Evolutionary conservation across 169 alveolate species (phyloP).

Genomic region (Cryptosporidium sp.): DNA sequence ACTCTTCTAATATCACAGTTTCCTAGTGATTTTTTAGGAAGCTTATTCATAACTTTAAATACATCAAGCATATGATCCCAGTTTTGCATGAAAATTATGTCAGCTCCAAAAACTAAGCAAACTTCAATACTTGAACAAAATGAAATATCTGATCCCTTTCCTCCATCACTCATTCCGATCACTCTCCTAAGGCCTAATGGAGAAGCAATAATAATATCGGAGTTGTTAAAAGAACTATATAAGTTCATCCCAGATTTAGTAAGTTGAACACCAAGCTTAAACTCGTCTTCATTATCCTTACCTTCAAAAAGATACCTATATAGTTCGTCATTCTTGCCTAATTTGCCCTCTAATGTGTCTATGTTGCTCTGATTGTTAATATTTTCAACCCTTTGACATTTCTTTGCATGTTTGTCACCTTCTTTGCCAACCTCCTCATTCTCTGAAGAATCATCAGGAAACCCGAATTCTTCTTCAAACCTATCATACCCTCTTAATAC

Average conservation of each 20-base stretch:
- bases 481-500: constrained; percentile 41
- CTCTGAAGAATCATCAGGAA: constrained; percentile 57
- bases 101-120: constrained; percentile 86
- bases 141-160: constrained; percentile 72
- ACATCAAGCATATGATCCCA: constrained; percentile 84
- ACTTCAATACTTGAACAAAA: constrained; percentile 89
- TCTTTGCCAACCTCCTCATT: neutral
- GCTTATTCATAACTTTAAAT: constrained; percentile 78
- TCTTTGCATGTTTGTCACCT: neutral
- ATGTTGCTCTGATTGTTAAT: neutral
- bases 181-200: constrained; percentile 88
- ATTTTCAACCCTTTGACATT: neutral
- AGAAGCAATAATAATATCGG: constrained; percentile 90
- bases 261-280: constrained; percentile 87
- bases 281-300: constrained; percentile 87
- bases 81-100: constrained; percentile 88
- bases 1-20: constrained; percentile 82
- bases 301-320: constrained; percentile 80
- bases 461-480: constrained; percentile 59
- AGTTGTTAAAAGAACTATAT: constrained; percentile 85
- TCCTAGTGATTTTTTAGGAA: constrained; percentile 80
- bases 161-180: constrained; percentile 78
- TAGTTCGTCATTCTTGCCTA: constrained; percentile 48
- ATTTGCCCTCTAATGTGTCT: constrained; percentile 5
- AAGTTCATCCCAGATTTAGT: constrained; percentile 82